A percentile compares a stretch with the other conserved stretches of the same genome.
phyloP scores from a whole-genome alignment of 2,329 filamentous ascomycete genomes.

The Ophiobolus disseminans region DNA sequence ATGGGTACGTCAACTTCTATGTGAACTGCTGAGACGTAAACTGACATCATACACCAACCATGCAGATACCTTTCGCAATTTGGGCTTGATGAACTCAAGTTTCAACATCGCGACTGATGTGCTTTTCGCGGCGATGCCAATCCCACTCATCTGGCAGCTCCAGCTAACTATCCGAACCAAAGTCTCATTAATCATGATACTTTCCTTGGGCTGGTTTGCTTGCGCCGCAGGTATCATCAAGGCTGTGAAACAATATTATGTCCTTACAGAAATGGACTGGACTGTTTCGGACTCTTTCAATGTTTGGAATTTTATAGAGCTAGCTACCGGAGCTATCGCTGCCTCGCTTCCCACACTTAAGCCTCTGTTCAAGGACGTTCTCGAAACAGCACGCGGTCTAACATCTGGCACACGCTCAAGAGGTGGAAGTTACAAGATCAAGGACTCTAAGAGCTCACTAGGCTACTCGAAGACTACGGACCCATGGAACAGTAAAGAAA shows the following conservation, averaged over 20 bases:
- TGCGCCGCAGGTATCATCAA: conserved; percentile 55
- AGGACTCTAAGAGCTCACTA: conserved; percentile 14
- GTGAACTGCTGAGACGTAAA: background rate
- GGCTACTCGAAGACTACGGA: conserved; percentile 30
- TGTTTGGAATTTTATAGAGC: conserved; percentile 56
- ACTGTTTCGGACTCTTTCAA: conserved; percentile 51
- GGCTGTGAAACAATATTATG: conserved; percentile 46
- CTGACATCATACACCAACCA: conserved; percentile 15
- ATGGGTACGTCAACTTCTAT: background rate
- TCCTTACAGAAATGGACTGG: conserved; percentile 46
- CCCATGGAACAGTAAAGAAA: conserved; percentile 17
- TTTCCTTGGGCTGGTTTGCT: conserved; percentile 52
- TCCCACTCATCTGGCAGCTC: conserved; percentile 54
- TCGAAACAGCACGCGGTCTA: conserved; percentile 29
- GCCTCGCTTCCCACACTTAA: conserved; percentile 53
- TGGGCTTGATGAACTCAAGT: conserved; percentile 57
- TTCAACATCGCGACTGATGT: conserved; percentile 52
- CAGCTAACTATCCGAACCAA: conserved; percentile 54
- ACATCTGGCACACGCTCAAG: conserved; percentile 24
- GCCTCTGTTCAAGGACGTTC: conserved; percentile 32
- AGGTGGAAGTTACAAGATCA: conserved; percentile 17
- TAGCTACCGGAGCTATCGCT: conserved; percentile 54
- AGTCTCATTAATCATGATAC: conserved; percentile 45
- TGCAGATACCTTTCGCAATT: conserved; percentile 50
- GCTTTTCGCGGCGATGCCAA: conserved; percentile 52